Conservation (phyloP, 306 rosid genomes). For the Echinosophora koreensis region DNA sequence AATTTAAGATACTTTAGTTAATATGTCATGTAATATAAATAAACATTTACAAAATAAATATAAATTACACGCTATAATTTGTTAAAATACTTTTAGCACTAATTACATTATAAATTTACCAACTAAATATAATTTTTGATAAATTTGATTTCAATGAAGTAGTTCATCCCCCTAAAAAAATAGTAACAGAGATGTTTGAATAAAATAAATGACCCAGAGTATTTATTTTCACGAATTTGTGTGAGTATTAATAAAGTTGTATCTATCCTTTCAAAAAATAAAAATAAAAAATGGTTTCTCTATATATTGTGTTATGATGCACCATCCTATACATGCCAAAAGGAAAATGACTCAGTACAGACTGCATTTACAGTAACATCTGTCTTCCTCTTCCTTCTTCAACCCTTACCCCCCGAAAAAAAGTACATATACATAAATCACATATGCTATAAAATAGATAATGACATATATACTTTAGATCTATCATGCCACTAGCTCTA, state of each 20-base stretch:
- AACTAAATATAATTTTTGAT: background rate
- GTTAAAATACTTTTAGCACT: background rate
- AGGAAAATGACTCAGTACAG: conserved; percentile 40
- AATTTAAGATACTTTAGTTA: background rate
- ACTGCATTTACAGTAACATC: conserved; percentile 5
- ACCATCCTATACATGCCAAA: conserved; percentile 26
- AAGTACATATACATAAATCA: conserved; percentile 19
- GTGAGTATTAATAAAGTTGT: conserved; percentile 37
- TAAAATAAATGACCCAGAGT: background rate
- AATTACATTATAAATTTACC: background rate
- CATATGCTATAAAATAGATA: conserved; percentile 46
- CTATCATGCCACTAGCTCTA: conserved; percentile 50
- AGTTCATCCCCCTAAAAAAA: background rate
- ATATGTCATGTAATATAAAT: background rate
- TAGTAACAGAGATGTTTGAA: background rate
- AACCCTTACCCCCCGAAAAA: conserved; percentile 19
- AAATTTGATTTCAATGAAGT: background rate
- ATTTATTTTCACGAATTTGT: conserved; percentile 32
- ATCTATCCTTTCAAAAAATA: no score
- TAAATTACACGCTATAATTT: background rate
- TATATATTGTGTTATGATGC: conserved; percentile 2
- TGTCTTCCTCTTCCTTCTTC: background rate
- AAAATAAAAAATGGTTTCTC: no score
- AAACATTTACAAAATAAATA: background rate
- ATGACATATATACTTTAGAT: conserved; percentile 59